Evolutionary conservation across 148 eudicot genomes (phyloP).

Genomic region (Rhododendron mucronatum): DNA sequence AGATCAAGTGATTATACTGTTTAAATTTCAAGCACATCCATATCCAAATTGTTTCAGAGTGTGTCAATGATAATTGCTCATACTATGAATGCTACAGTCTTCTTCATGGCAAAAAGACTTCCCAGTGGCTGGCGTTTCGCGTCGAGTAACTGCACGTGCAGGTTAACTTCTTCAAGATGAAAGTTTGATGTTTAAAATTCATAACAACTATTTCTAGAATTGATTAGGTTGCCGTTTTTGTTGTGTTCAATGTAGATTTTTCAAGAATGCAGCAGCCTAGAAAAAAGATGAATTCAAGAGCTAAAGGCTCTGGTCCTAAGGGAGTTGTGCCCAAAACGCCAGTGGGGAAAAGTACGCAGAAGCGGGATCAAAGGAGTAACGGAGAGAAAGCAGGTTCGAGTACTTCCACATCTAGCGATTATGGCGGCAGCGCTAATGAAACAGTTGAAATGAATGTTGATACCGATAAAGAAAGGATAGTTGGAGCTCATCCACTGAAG

Average conservation of each 20-base stretch:
- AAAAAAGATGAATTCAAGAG: conserved; percentile 43
- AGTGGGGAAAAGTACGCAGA: conserved; percentile 37
- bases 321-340: conserved; percentile 63
- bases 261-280: conserved; percentile 51
- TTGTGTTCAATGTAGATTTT: conserved; percentile 38
- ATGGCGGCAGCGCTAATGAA: conserved; percentile 21
- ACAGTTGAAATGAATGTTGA: conserved; percentile 28
- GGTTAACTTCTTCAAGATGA: conserved; percentile 44
- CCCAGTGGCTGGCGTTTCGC: conserved; percentile 31
- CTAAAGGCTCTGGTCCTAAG: conserved; percentile 51
- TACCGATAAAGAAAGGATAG: conserved; percentile 19
- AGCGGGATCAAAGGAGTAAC: conserved; percentile 34
- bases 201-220: neutral
- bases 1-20: neutral
- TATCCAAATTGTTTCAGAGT: neutral
- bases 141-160: conserved; percentile 51
- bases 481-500: conserved; percentile 19
- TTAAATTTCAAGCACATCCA: neutral
- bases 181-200: neutral
- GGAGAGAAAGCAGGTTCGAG: conserved; percentile 32
- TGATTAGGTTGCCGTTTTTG: neutral
- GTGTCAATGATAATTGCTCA: neutral
- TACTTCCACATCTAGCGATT: conserved; percentile 22
- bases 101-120: conserved; percentile 40
- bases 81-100: conserved; percentile 38